phyloP scores from a whole-genome alignment of 805 yeast genomes.

The Saturnispora serradocipensis region DNA sequence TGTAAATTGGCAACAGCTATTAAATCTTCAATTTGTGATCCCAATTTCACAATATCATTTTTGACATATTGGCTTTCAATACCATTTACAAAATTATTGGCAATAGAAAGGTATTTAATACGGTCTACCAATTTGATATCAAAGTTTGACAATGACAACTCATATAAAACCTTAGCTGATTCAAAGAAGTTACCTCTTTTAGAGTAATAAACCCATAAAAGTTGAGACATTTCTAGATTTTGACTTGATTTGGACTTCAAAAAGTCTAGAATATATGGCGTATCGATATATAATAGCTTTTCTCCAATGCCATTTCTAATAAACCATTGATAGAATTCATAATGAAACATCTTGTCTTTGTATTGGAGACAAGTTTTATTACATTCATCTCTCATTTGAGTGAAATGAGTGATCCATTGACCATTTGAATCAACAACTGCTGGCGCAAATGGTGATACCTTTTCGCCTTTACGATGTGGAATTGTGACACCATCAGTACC shows the following conservation, averaged over 20 bases:
- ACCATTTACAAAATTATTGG: slow-evolving; percentile 87
- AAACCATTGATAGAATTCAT: slow-evolving; percentile 88
- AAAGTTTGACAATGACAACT: slow-evolving; percentile 67
- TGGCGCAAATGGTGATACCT: slow-evolving; percentile 6
- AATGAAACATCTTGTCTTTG: slow-evolving; percentile 81
- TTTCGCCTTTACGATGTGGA: neutral
- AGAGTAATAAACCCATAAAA: slow-evolving; percentile 84
- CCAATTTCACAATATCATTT: slow-evolving; percentile 65
- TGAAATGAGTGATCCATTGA: slow-evolving; percentile 38
- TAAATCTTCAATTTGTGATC: slow-evolving; percentile 63
- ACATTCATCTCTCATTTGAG: slow-evolving; percentile 58
- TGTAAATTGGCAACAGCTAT: slow-evolving; percentile 84
- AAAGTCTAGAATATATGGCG: slow-evolving; percentile 72
- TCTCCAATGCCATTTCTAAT: slow-evolving; percentile 69
- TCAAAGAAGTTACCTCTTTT: slow-evolving; percentile 67
- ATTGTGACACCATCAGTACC: slow-evolving; percentile 7
- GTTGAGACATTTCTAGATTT: slow-evolving; percentile 65
- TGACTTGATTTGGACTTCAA: slow-evolving; percentile 57
- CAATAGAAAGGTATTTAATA: slow-evolving; percentile 82
- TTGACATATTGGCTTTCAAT: slow-evolving; percentile 67
- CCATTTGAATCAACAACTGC: slow-evolving; percentile 25
- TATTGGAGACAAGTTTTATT: slow-evolving; percentile 67
- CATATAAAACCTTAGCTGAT: slow-evolving; percentile 77
- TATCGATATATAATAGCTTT: slow-evolving; percentile 66
- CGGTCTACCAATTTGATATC: slow-evolving; percentile 60